Base-by-base conservation (phyloP, 116 monocot genomes). In the Zostera marina region DNA sequence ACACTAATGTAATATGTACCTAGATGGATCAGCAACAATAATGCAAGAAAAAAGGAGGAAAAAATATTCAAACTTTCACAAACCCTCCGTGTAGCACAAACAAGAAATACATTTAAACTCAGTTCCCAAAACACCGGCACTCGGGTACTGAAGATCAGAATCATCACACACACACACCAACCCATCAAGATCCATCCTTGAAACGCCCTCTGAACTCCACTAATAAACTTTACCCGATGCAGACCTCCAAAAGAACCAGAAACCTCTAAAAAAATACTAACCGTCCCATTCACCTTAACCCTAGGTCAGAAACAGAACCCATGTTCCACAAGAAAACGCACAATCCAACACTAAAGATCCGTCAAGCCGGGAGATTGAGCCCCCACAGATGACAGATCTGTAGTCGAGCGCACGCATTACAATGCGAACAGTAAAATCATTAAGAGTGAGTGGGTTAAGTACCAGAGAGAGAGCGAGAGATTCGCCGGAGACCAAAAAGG, bases 41-140 rank as follows among this genome's bases (percentile, higher is more conserved):
- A 26, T 1, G 4, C 1, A 26, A 4, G 26, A 4, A 26, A 4
- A 26, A 26, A 26, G 4, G 26, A 4, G 26, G 26, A 4, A 20
- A 49, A 20, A 49, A 49, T n/a, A 49, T 49, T 20, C 5, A 49
- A 49, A 20, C 49, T 49, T 49, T 49, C 49, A 49, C 19, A 49
- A 49, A 15, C 20, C 20, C 8, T 26, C 4, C n/a, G n/a, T 1
- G 1, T 26, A 4, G 26, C 26, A 26, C 26, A 26, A 26, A 26
- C 26, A 26, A 1, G 4, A 26, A 26, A 26, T 26, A 26, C 26
- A 26, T 4, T 26, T 26, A 26, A 1, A 26, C 4, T 26, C 26
- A 26, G 26, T 26, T 4, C 26, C 26, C 1, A 26, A 26, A 26
- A 26, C 26, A 26, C 26, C 26, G 4, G 26, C 4, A 26, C 26